Base-by-base conservation (phyloP, 2,329 filamentous ascomycete genomes). In the Bimuria novae-zelandiae region DNA sequence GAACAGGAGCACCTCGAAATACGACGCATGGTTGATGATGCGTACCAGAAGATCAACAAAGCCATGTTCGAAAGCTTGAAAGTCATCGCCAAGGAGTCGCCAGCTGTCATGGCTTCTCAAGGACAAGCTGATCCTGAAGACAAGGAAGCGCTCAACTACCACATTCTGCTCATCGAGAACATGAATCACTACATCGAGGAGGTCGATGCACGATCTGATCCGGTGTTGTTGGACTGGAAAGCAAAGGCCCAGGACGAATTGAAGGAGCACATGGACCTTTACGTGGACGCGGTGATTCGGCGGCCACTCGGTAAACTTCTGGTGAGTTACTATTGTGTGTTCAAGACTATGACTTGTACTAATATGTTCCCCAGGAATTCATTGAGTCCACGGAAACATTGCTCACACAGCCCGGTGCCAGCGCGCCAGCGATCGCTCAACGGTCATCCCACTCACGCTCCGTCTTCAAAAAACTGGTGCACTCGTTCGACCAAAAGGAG, bases 161-260 rank as follows among this genome's bases (percentile, higher is more conserved):
- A 97, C 74, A 96, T 99, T 65, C 82, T 97, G 29, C 82, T 97
- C 49, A 97, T 99, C 62, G 93, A 99, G 75, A 99, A 99, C 74
- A 97, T 97, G 92, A 95, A 97, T 69, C 92, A 96, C 75, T 97
- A 96, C 76, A 80, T 94, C 10, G 92, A 97, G 71, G 92, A 97
- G 73, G 89, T 96, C 7, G 90, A 96, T 61, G 78, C 88, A 14
- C 83, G 85, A 16, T 82, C 84, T 32, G 85, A 94, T 57, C 83
- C 89, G 7, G 85, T 96, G 0, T 82, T 97, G 4, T 86, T 90
- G 55, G 86, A 90, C 62, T 97, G 92, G 90, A 89, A 87, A 67
- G 84, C 87, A 33, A 87, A 88, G 52, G 94, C 93, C 1, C 79
- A 83, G 27, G 81, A 85, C 40, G 92, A 96, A 75, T 87, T 96